Base-by-base conservation (phyloP, 2,329 filamentous ascomycete species). In the Teratosphaeria nubilosa region DNA sequence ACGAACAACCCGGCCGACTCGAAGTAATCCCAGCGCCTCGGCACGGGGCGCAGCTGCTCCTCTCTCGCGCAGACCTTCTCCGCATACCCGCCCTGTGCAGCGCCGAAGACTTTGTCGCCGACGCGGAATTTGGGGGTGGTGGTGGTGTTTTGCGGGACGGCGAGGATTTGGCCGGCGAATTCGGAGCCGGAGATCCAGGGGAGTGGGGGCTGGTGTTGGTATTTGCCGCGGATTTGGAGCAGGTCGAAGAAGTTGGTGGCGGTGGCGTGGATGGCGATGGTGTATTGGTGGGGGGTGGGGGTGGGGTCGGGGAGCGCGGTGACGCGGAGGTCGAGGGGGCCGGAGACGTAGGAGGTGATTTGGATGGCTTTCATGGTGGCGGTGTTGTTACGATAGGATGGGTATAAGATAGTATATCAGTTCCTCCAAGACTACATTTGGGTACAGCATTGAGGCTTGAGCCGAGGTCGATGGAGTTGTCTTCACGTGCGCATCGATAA, bases 241-340 rank as follows among this genome's bases (percentile, higher is more conserved):
- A 96, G 87, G 73, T 97, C 92, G 78, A 96, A 97, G 82, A 97
- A 97, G 77, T 97, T 97, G 68, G 90, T 89, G 22, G 90, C 92
- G 0, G 88, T 82, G 53, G 92, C 90, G 74, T 90, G 88, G 68
- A 97, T 88, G 69, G 86, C 82, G 71, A 97, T 88, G 63, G 95
- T 80, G 72, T 96, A 97, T 76, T 96, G 84, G 69, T 88, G 78
- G 32, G 84, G 74, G 9, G 80, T 78, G 1, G 91, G 89, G 1
- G 77, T 76, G 0, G 90, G 91, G 56, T 91, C 88, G 20, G 90
- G 85, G 14, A 96, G 81, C 24, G 83, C 80, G 20, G 83, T 81
- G 64, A 95, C 87, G 61, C 78, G 81, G 72, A 97, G 88, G 69
- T 94, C 88, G 61, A 85, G 78, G 1, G 91, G 90, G 34, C 85